A percentile compares a stretch with the other conserved stretches of the same genome.
These are phyloP conservation scores for Picea glauca DNA, from an alignment of 75 land plant genomes.

Conservation along the genomic window DNA sequence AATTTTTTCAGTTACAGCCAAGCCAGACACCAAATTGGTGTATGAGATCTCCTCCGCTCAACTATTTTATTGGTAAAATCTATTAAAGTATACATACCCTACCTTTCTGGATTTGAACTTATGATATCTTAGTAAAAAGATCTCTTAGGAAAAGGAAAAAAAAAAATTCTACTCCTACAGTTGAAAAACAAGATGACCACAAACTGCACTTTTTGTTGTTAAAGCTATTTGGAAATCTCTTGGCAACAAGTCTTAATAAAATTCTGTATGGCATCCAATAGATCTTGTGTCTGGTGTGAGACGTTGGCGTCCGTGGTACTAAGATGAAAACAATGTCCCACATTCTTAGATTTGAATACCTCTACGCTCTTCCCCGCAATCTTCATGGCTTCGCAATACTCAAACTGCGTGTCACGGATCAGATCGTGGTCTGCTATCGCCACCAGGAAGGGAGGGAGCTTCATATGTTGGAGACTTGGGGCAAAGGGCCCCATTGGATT, in stretches of 20 bases:
- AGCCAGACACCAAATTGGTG: too few relatives aligned
- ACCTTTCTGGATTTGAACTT: too few relatives aligned
- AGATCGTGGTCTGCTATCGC: constrained; percentile 52
- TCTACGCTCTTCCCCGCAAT: constrained; percentile 44
- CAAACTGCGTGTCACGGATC: constrained; percentile 47
- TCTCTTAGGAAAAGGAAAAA: too few relatives aligned
- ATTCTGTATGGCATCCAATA: constrained; percentile 8
- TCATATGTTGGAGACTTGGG: constrained; percentile 20
- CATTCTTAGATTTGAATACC: constrained; percentile 19
- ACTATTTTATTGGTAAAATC: too few relatives aligned
- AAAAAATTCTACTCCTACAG: too few relatives aligned
- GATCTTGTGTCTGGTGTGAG: constrained; percentile 4
- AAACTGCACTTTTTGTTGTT: too few relatives aligned
- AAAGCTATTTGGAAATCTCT: too few relatives aligned
- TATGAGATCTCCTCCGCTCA: too few relatives aligned
- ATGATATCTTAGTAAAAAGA: too few relatives aligned
- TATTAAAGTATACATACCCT: too few relatives aligned
- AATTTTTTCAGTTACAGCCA: too few relatives aligned
- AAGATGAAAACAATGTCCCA: constrained; percentile 45
- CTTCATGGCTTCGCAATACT: constrained; percentile 55
- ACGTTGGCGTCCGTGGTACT: constrained; percentile 6
- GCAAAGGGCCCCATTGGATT: constrained; percentile 59
- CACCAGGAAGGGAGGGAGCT: constrained; percentile 41
- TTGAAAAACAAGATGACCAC: too few relatives aligned
- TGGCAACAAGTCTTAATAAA: constrained; percentile 3